Evolutionary conservation across 2,329 filamentous ascomycete genomes (phyloP), one percentile per base, ranked within the genome.

Genomic region (Trichoderma sp.): DNA sequence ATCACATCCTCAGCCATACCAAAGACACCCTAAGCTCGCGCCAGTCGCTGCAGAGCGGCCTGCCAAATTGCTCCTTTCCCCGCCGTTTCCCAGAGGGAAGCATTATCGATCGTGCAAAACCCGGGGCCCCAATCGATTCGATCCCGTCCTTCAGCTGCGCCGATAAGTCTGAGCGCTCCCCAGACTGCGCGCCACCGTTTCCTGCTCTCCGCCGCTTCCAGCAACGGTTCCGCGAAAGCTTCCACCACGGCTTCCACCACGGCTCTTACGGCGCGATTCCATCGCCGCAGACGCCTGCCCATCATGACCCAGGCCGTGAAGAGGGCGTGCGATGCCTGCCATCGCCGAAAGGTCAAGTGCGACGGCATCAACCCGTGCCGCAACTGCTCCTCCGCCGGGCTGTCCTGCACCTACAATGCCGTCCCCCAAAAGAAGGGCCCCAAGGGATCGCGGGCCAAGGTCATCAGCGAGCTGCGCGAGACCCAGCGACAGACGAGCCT

Each of bases 351-450:
- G 79, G 90, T 92, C 77, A 91, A 91, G 78, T 92, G 90, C 76
- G 89, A 91, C 75, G 89, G 89, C 69, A 82, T 88, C 76, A 89
- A 89, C 74, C 90, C 90, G 24, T 93, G 90, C 79, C 85, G 87
- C 70, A 91, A 92, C 79, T 93, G 90, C 79, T 83, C 84, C 14
- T 86, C 89, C 8, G 88, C 90, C 7, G 85, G 88, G 74, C 83
- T 92, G 21, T 83, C 85, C 14, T 93, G 90, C 82, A 92, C 90
- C 34, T 93, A 92, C 83, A 89, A 91, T 80, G 88, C 89, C 39
- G 88, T 92, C 43, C 90, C 90, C 1, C 90, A 91, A 80, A 92
- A 92, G 81, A 92, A 92, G 78, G 90, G 90, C 1, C 90, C 90
- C 54, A 92, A 92, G 79, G 90, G 90, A 72, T 91, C 89, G 37